Evolutionary conservation across 148 eudicot genomes (phyloP).

Genomic region (Chenopodium quinoa): DNA sequence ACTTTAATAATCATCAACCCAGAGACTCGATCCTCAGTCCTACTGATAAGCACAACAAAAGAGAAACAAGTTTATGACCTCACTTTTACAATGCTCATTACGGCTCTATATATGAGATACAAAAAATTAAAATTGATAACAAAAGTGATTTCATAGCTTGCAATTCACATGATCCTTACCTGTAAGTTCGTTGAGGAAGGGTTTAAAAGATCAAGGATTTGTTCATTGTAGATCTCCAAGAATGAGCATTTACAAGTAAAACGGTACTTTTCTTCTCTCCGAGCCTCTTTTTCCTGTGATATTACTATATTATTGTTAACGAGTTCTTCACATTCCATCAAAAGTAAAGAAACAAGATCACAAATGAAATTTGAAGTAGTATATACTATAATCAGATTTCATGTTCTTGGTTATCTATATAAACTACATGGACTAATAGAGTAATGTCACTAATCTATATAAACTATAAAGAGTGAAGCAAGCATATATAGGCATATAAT

Average conservation of each 20-base stretch:
- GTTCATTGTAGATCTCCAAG: slow-evolving; percentile 93
- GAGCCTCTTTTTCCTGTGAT: slow-evolving; percentile 86
- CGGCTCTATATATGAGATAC: no score
- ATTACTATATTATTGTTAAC: slow-evolving; percentile 8
- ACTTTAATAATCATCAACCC: not conserved
- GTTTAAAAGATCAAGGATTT: slow-evolving; percentile 90
- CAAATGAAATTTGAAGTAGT: not conserved
- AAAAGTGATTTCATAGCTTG: not conserved
- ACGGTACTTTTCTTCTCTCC: slow-evolving; percentile 81
- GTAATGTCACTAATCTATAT: not conserved
- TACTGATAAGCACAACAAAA: not conserved
- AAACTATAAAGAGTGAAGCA: not conserved
- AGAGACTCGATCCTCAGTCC: not conserved
- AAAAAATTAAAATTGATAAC: not conserved
- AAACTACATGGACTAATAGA: not conserved
- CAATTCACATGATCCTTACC: slow-evolving; percentile 32
- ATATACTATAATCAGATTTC: not conserved
- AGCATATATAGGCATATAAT: not conserved
- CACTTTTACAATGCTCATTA: not conserved
- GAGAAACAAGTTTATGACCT: not conserved
- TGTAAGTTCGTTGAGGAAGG: slow-evolving; percentile 85
- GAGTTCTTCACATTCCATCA: not conserved
- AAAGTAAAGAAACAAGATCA: not conserved
- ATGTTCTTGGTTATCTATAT: not conserved
- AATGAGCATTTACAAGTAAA: slow-evolving; percentile 95